Evolutionary conservation across 495 filamentous ascomycete species (phyloP), one percentile per base, ranked within the genome.

Genomic region (Penicillium mononematosum): DNA sequence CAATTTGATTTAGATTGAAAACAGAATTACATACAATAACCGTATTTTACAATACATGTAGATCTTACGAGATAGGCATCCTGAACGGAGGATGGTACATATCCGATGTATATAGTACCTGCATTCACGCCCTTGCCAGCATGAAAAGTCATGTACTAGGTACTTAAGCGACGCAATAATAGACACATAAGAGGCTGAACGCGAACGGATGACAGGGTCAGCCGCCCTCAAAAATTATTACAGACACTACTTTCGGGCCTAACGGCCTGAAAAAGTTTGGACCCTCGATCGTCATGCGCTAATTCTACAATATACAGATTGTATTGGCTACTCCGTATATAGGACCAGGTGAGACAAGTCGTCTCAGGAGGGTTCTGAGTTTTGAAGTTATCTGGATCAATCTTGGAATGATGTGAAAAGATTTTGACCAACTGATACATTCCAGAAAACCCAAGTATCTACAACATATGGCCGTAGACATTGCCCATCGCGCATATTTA

Each of bases 261-360:
- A 59, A 53, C 42, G 58, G 61, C 17, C 45, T 55, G 29, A 6
- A 27, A 45, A 38, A 32, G 50, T 44, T 56, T 58, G 54, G 54
- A 58, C 50, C 62, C 51, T 58, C 51, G 59, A 62, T 62, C 62
- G 59, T 36, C 56, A 59, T 43, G 31, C 50, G 47, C 58, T 62
- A 58, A 45, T 38, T 45, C 53, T 45, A 42, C n/a, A n/a, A n/a
- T n/a, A n/a, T n/a, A n/a, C 25, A 24, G n/a, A 12, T 31, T 32
- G 29, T 32, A 32, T 39, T n/a, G 34, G 34, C 36, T 39, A 0
- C 24, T 25, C 24, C 24, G 24, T 25, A 39, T 6, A 14, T 24
- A 16, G 5, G 24, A 12, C 2, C 19, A 44, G 2, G 19, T 44
- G 42, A 20, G 14, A 39, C 48, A 51, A 39, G 20, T 51, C 19